Evolutionary conservation across 495 filamentous ascomycete genomes (phyloP).

Genomic region (Hypoxylon rickii): DNA sequence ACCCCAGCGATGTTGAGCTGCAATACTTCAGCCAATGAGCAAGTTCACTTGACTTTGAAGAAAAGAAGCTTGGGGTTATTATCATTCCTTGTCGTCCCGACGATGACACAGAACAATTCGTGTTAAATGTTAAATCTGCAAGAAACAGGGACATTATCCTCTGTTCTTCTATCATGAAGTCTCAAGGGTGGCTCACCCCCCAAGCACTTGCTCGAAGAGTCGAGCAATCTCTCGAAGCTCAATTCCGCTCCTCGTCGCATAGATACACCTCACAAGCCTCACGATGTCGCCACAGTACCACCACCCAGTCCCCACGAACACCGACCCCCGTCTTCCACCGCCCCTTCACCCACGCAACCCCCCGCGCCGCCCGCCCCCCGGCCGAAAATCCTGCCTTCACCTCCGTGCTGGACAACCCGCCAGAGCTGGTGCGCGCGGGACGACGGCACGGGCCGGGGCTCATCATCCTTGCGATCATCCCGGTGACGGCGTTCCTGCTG

Average conservation of each 20-base stretch:
- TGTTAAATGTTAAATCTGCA: not conserved
- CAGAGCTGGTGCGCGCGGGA: slow-evolving; percentile 70
- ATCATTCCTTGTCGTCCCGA: not conserved
- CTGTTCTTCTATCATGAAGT: no score
- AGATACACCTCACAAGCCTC: slow-evolving; percentile 14
- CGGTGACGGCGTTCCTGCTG: slow-evolving; percentile 84
- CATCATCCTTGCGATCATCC: slow-evolving; percentile 83
- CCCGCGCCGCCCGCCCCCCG: slow-evolving; percentile 38
- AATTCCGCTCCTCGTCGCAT: slow-evolving; percentile 15
- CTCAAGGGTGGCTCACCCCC: slow-evolving; percentile 10
- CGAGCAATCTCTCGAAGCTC: slow-evolving; percentile 31
- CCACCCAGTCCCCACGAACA: slow-evolving; percentile 8
- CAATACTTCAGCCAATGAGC: slow-evolving; percentile 10
- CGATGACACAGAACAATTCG: not conserved
- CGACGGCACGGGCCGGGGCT: slow-evolving; percentile 80
- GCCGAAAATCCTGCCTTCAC: slow-evolving; percentile 74
- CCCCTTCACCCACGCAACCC: slow-evolving; percentile 38
- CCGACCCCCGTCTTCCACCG: slow-evolving; percentile 25
- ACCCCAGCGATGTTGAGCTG: slow-evolving; percentile 5
- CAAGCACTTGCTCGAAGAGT: slow-evolving; percentile 29
- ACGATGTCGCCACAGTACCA: slow-evolving; percentile 1
- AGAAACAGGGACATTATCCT: no score
- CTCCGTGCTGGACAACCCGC: slow-evolving; percentile 84
- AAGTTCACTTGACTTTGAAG: slow-evolving; percentile 14
- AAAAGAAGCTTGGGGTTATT: slow-evolving; percentile 19